Conservation (phyloP, 805 yeast species). For the Suhomyces kilbournensis region DNA sequence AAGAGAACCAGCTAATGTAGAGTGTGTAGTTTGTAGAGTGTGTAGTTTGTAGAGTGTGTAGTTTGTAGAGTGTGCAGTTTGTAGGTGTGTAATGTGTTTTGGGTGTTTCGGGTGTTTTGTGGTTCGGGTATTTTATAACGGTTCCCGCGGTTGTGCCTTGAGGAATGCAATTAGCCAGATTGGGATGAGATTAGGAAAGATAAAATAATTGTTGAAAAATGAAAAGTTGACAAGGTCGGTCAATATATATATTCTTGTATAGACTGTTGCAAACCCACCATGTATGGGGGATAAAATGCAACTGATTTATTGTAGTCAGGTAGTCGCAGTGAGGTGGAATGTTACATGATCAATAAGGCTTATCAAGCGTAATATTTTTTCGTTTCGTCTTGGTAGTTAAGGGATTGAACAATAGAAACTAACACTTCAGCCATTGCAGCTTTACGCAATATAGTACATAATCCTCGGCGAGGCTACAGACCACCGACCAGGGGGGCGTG, state of each 20-base stretch:
- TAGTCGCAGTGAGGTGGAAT: neutral
- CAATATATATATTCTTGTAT: neutral
- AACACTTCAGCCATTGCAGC: neutral
- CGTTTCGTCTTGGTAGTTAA: neutral
- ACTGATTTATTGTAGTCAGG: neutral
- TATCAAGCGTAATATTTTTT: neutral
- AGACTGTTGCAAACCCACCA: neutral
- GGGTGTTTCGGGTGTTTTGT: too few species aligned
- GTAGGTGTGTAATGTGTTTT: too few species aligned
- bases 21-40: neutral
- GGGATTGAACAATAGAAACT: neutral
- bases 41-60: too few species aligned
- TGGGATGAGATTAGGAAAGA: too few species aligned
- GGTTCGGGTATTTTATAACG: too few species aligned
- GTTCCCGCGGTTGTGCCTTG: neutral
- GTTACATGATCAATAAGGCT: neutral
- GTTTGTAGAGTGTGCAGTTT: too few species aligned
- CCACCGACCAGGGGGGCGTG: neutral
- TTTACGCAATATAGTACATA: neutral
- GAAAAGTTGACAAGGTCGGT: neutral
- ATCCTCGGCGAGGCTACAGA: neutral
- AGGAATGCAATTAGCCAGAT: neutral
- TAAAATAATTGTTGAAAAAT: too few species aligned
- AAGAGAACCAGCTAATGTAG: too few species aligned
- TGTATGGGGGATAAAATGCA: neutral